Percentiles rank a stretch among this genome's conserved stretches.
phyloP scores from a whole-genome alignment of 495 filamentous ascomycete genomes.

The Apodospora peruviana region DNA sequence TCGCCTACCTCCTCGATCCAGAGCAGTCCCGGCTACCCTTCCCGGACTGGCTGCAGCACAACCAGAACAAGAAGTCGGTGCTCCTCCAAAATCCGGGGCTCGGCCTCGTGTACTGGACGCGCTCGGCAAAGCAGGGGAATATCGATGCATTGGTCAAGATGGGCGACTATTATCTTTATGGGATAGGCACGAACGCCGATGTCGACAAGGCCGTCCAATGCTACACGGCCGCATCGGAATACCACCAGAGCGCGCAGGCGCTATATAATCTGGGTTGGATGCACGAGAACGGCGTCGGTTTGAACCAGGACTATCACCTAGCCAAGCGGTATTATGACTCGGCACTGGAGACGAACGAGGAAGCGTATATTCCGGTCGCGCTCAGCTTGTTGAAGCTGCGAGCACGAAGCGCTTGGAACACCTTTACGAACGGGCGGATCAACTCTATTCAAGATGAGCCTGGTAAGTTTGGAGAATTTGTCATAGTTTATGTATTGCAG shows the following conservation, averaged over 20 bases:
- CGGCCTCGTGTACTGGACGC: constrained; percentile 92
- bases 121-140: constrained; percentile 88
- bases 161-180: constrained; percentile 91
- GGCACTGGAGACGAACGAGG: constrained; percentile 81
- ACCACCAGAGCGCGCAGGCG: constrained; percentile 85
- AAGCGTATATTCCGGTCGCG: constrained; percentile 92
- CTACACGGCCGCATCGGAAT: constrained; percentile 87
- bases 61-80: constrained; percentile 32
- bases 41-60: constrained; percentile 29
- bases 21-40: constrained; percentile 51
- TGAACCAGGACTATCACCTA: constrained; percentile 93
- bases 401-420: constrained; percentile 86
- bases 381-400: constrained; percentile 83
- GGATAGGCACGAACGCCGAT: constrained; percentile 68
- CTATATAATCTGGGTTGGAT: constrained; percentile 99
- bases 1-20: constrained; percentile 85
- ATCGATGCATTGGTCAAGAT: constrained; percentile 95
- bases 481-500: constrained; percentile 6
- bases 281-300: constrained; percentile 94
- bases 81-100: constrained; percentile 67
- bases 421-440: constrained; percentile 77
- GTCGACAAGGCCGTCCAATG: constrained; percentile 87
- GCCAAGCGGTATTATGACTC: constrained; percentile 95
- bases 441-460: constrained; percentile 87
- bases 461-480: constrained; percentile 64